These are phyloP conservation scores for Trametes punicea DNA, from an alignment of 768 basidiomycete species.

Conservation along the genomic window DNA sequence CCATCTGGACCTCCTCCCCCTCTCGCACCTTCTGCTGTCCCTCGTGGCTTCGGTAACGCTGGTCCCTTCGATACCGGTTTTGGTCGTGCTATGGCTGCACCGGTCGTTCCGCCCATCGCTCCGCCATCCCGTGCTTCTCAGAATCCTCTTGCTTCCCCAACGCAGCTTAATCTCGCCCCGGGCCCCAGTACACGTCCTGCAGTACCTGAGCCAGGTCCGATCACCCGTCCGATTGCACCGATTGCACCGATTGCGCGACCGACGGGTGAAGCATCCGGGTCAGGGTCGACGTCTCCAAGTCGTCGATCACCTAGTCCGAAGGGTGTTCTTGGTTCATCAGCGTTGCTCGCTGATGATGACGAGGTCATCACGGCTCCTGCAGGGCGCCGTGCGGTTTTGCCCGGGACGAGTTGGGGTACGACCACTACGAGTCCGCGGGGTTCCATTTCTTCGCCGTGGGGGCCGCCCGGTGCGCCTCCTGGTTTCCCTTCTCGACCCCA, in stretches of 20 bases:
- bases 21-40: conserved; percentile 52
- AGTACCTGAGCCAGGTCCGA: conserved; percentile 53
- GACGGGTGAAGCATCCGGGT: conserved; percentile 41
- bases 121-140: conserved; percentile 32
- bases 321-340: conserved; percentile 71
- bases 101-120: conserved; percentile 30
- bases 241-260: conserved; percentile 71
- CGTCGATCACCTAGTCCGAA: conserved; percentile 56
- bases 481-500: conserved; percentile 27
- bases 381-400: conserved; percentile 35
- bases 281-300: conserved; percentile 59
- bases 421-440: conserved; percentile 44
- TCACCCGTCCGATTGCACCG: conserved; percentile 54
- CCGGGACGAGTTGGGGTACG: conserved; percentile 47
- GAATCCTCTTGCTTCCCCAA: conserved; percentile 35
- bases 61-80: conserved; percentile 53
- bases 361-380: conserved; percentile 61
- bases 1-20: conserved; percentile 42
- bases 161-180: conserved; percentile 39
- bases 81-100: conserved; percentile 38
- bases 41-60: conserved; percentile 48
- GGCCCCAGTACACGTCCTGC: conserved; percentile 47
- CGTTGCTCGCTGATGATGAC: conserved; percentile 75
- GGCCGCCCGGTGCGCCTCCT: conserved; percentile 31
- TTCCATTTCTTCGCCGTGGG: conserved; percentile 45